Evolutionary conservation across 495 filamentous ascomycete species (phyloP), one percentile per base, ranked within the genome.

Genomic region (Apiosordaria backusii): DNA sequence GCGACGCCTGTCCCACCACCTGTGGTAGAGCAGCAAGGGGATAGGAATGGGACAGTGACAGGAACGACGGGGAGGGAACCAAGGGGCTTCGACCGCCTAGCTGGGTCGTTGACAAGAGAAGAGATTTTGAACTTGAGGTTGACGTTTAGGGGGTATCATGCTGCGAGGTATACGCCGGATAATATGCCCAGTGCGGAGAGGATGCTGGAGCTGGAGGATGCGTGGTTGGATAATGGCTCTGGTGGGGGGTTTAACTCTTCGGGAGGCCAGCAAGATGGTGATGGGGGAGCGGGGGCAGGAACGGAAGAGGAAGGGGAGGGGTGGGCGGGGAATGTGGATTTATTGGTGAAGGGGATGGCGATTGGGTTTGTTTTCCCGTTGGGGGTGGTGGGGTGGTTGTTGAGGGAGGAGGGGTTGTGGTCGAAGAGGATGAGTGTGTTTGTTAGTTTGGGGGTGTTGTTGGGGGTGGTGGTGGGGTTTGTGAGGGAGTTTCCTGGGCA

Each of bases 301-400:
- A 72, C 29, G 7, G 70, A 73, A 23, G 82, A 71, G 4, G 81
- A 75, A 4, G 74, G 67, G 19, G 80, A 75, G 10, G 70, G 70
- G 7, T 68, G 70, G 4, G 71, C 66, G 9, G 79, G 74, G 2
- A 70, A 68, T 16, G 65, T 70, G 0, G 77, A 78, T 26, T 80
- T 80, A n/a, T 87, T 97, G 84, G 83, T 97, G 69, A 90, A 86
- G 80, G 95, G 93, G 1, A 92, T 90, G 71, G 78, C 95, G 25
- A 91, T 93, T 72, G 95, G 95, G 22, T 97, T 97, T 79, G 89
- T 99, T 74, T 99, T 93, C 88, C 93, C 95, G 26, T 75, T 98
- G 54, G 92, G 90, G 0, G 92, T 91, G 71, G 81, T 92, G 26
- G 87, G 88, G 57, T 96, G 92, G 92, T 75, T 94, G 74, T 81